Evolutionary conservation across 176 grass and related monocot genomes (phyloP), one percentile per base, ranked within the genome.

Genomic region (Avena atlantica): DNA sequence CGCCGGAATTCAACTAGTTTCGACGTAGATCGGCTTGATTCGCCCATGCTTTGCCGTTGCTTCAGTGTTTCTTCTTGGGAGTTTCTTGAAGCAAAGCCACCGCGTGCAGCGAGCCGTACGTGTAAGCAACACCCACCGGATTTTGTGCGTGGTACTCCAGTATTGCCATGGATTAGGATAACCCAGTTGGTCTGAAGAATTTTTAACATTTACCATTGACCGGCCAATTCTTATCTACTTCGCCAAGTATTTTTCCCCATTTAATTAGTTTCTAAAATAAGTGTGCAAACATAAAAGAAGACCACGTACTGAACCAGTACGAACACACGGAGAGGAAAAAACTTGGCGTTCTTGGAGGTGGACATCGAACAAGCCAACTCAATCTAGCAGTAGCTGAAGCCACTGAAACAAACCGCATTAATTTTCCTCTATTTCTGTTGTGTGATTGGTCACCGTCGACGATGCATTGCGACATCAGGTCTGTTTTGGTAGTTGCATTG

Each of bases 31-130:
- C 72, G 72, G 72, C 72, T 21, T 13, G 12, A 71, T 19, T 34
- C 50, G 13, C 0, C 73, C 73, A 11, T 6, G 24, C 49, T 25
- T 34, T 77, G 74, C 74, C 74, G 74, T 76, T 76, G 74, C 74
- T 76, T 76, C 49, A 11, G 0, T 76, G 48, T 53, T 75, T 52
- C 12, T 4, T 15, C 7, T 74, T 25, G 3, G 2, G 72, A 17
- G 21, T 51, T 16, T 9, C 11, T 11, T 61, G n/a, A 12, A 61
- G n/a, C n/a, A 61, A 31, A 5, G 13, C 52, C 4, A 31, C 25
- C 12, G 25, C 29, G 15, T 29, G 15, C 2, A 66, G 24, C 25
- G 63, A 64, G 61, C 61, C 23, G 61, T 13, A 12, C 61, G 1
- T 11, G 27, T 27, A 27, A 27, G 61, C 23, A 64, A 27, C 3